Evolutionary conservation across 768 basidiomycete genomes (phyloP).

Genomic region (Boletus edulis): DNA sequence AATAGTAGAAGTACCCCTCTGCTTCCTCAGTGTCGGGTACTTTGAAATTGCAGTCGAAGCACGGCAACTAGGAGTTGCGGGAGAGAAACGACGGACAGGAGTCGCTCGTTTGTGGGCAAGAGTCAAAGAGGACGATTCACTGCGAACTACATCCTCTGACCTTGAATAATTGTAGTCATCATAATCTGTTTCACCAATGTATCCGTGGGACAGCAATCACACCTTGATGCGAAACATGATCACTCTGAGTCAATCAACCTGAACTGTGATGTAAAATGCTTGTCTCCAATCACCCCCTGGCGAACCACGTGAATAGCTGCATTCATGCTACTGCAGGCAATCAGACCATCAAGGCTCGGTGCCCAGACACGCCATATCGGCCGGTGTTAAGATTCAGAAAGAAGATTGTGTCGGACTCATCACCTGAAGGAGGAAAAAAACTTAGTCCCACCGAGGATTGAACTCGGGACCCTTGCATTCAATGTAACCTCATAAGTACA

Average conservation of each 20-base stretch:
- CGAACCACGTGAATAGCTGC: too few relatives aligned
- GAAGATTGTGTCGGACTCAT: too few relatives aligned
- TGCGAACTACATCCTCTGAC: not conserved
- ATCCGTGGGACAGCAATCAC: not conserved
- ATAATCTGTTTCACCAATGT: not conserved
- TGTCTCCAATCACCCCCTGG: too few relatives aligned
- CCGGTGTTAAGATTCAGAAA: too few relatives aligned
- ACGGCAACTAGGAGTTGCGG: constrained; percentile 20
- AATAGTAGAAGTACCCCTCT: constrained; percentile 55
- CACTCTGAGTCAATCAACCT: too few relatives aligned
- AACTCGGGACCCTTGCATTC: constrained; percentile 63
- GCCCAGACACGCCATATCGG: too few relatives aligned
- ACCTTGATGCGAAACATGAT: too few relatives aligned
- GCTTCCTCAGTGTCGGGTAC: constrained; percentile 69
- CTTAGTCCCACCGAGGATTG: constrained; percentile 61
- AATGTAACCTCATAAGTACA: constrained; percentile 58
- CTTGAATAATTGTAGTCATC: not conserved
- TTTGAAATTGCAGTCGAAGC: constrained; percentile 50
- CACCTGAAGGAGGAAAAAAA: constrained; percentile 24
- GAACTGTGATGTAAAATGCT: too few relatives aligned
- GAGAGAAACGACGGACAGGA: constrained; percentile 20
- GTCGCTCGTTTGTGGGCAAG: constrained; percentile 15
- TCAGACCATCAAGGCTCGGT: too few relatives aligned
- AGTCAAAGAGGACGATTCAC: constrained; percentile 12
- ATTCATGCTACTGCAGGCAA: too few relatives aligned